Conservation (phyloP, 176 grass and related monocot species). For the Lolium rigidum region DNA sequence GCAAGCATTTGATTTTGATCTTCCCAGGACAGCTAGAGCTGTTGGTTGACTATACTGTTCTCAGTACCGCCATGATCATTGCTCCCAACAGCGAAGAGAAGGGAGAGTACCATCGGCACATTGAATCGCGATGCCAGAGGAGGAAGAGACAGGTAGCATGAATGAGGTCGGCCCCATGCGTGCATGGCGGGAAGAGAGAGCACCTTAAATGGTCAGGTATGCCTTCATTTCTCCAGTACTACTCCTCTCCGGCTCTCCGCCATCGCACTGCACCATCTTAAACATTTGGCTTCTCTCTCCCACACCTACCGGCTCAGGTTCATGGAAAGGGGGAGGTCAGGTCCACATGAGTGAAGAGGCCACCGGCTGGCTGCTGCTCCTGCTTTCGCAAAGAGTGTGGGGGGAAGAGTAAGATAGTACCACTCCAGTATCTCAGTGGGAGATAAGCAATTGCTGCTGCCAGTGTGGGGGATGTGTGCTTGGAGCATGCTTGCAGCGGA, state of each 20-base stretch:
- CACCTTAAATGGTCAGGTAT: constrained; percentile 25
- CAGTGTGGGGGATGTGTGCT: neutral
- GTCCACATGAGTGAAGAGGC: constrained; percentile 43
- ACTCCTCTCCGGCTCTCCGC: neutral
- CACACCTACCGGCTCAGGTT: constrained; percentile 38
- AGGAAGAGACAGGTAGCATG: constrained; percentile 33
- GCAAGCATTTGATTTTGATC: neutral
- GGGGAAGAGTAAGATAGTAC: constrained; percentile 32
- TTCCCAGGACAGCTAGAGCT: neutral
- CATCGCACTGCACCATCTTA: constrained; percentile 25
- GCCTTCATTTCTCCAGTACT: constrained; percentile 41
- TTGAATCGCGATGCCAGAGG: constrained; percentile 23
- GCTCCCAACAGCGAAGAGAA: constrained; percentile 29
- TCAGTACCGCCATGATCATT: constrained; percentile 21
- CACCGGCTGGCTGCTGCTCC: constrained; percentile 15
- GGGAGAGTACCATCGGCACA: neutral
- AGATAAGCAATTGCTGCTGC: constrained; percentile 26
- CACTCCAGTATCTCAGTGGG: constrained; percentile 16
- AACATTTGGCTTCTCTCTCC: constrained; percentile 54
- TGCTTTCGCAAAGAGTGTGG: constrained; percentile 46
- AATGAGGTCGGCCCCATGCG: constrained; percentile 15
- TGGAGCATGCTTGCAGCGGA: neutral
- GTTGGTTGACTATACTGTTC: constrained; percentile 1
- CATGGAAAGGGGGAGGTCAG: neutral
- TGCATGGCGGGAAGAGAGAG: constrained; percentile 13